Evolutionary conservation across 495 filamentous ascomycete genomes (phyloP).

Genomic region (Trichoderma erinaceum): DNA sequence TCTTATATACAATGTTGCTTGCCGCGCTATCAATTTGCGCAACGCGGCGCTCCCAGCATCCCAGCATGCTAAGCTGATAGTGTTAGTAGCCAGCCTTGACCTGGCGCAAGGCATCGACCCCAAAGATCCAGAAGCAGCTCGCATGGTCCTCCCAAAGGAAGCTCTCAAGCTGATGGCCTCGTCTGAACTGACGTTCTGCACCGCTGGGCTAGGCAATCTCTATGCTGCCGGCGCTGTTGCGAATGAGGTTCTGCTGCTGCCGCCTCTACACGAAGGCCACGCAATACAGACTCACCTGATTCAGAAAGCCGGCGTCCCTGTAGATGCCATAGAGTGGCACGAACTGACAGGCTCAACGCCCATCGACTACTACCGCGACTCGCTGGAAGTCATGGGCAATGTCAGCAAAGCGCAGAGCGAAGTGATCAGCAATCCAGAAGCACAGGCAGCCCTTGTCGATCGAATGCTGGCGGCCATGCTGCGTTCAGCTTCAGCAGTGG

Average conservation of each 20-base stretch:
- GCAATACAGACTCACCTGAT: not conserved
- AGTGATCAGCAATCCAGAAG: not conserved
- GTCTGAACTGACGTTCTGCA: not conserved
- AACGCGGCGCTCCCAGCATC: not conserved
- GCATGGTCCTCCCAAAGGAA: not conserved
- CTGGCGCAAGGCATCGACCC: not conserved
- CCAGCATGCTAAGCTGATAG: not conserved
- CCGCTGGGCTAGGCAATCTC: not conserved
- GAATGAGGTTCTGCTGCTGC: not conserved
- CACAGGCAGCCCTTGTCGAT: not conserved
- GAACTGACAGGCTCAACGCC: not conserved
- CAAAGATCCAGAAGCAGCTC: not conserved
- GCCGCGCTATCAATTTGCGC: not conserved
- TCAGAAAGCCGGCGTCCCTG: not conserved
- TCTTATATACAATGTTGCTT: not conserved
- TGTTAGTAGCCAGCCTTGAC: not conserved
- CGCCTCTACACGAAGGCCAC: not conserved
- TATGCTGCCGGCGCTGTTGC: not conserved
- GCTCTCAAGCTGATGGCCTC: not conserved
- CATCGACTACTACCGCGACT: not conserved
- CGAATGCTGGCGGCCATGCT: not conserved
- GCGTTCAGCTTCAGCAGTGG: not conserved
- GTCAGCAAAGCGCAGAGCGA: not conserved
- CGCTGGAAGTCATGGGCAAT: conserved; percentile 5
- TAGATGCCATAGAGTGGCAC: not conserved